Base-by-base conservation (phyloP, 768 basidiomycete genomes). In the Phaffia australis region DNA sequence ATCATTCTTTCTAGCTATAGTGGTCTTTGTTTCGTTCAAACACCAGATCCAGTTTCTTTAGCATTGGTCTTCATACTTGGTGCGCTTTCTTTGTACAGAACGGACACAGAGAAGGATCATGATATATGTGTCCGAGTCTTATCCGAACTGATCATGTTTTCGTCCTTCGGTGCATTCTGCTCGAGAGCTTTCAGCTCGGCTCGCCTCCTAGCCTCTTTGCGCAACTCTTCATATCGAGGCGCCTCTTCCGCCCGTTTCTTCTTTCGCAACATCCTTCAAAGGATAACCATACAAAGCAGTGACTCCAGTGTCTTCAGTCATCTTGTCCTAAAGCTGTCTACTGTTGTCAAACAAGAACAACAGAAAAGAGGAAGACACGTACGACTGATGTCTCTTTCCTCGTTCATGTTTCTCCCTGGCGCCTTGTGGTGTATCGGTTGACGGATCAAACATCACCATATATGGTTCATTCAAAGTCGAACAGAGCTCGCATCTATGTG, bases 321-420 rank as follows among this genome's bases (percentile, higher is more conserved):
- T 42, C 56, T 57, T 8, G 1, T 2, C 19, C 2, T 6, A 23
- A 29, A 14, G 30, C 9, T 11, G 18, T 2, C 21, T 1, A 30
- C n/a, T n/a, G 21, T n/a, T 9, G 57, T 7, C 3, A 6, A 16
- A 14, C 21, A 23, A 32, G 25, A 58, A n/a, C 1, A 23, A 27
- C 15, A n/a, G 32, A 23, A 23, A 56, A 27, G 14, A 25, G 27
- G 42, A 29, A 23, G 23, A n/a, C 16, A 49, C 64, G 42, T 29
- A 65, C 64, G 21, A 27, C 35, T 46, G 27, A 49, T 65, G 64
- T 27, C 27, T n/a, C 56, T 50, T 58, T n/a, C 64, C 64, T 9
- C 27, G 16, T 47, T 57, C 56, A 29, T 65, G 64, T 30, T 47
- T 32, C 56, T 21, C 5, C 42, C 30, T 46, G 19, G 64, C 64